Percentiles rank a stretch among this genome's conserved stretches.
Conservation (phyloP, 2,329 filamentous ascomycete species). For the Fusarium proliferatum region DNA sequence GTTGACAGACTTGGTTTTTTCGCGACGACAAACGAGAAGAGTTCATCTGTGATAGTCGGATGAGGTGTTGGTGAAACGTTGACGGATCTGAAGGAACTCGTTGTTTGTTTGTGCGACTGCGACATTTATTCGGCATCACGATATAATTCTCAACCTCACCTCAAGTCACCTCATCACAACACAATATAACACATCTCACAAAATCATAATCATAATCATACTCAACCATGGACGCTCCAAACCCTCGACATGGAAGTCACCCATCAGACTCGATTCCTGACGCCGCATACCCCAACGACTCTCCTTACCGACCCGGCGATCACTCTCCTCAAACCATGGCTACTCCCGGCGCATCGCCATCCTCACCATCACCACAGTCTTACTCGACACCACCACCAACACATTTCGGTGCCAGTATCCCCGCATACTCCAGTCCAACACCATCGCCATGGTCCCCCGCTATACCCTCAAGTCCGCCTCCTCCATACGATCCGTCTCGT, state of each 20-base stretch:
- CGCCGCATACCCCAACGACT: slow-evolving; percentile 48
- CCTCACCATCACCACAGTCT: slow-evolving; percentile 9
- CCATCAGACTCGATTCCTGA: slow-evolving; percentile 47
- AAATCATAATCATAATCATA: background rate
- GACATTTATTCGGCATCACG: background rate
- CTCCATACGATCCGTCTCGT: slow-evolving; percentile 45
- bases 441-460: slow-evolving; percentile 32
- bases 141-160: background rate
- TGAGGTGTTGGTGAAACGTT: background rate
- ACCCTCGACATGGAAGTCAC: slow-evolving; percentile 33
- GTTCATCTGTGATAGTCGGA: background rate
- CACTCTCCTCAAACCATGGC: slow-evolving; percentile 13
- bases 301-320: slow-evolving; percentile 42
- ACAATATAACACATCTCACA: background rate
- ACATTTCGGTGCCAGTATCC: slow-evolving; percentile 16
- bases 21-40: background rate
- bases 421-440: slow-evolving; percentile 21
- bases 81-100: background rate
- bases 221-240: slow-evolving; percentile 34
- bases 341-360: slow-evolving; percentile 12
- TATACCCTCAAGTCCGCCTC: slow-evolving; percentile 41
- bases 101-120: background rate
- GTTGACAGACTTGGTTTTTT: background rate
- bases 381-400: slow-evolving; percentile 25
- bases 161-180: background rate